Evolutionary conservation across 2,329 filamentous ascomycete species (phyloP).

Genomic region (Domatiomyces globalis): DNA sequence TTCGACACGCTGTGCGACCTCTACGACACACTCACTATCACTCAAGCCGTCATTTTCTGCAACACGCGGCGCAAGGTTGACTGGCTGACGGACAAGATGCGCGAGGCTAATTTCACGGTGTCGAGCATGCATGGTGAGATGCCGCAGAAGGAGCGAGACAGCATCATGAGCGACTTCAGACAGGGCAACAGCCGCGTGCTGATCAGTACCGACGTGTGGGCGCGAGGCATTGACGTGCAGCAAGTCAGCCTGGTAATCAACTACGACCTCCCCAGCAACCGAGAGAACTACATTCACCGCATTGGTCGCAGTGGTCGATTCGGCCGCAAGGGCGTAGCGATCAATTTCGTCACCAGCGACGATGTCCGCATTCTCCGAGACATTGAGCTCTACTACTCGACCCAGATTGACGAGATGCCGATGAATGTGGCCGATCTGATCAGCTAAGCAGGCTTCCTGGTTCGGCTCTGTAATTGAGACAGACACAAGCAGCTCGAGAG

Average conservation of each 20-base stretch:
- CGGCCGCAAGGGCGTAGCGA: constrained; percentile 94
- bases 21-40: constrained; percentile 97
- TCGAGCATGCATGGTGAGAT: constrained; percentile 99
- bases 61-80: constrained; percentile 98
- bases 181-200: constrained; percentile 92
- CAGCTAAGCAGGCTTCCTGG: constrained; percentile 5
- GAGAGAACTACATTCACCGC: constrained; percentile 99
- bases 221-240: constrained; percentile 95
- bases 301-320: constrained; percentile 93
- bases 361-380: constrained; percentile 95
- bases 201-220: constrained; percentile 96
- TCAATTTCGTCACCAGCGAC: constrained; percentile 98
- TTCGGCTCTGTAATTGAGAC: background rate
- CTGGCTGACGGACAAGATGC: constrained; percentile 99
- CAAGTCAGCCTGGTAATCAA: constrained; percentile 98
- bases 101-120: constrained; percentile 95
- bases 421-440: constrained; percentile 71
- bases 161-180: constrained; percentile 98
- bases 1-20: constrained; percentile 97
- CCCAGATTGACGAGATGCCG: constrained; percentile 96
- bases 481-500: background rate
- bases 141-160: constrained; percentile 95
- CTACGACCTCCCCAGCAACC: constrained; percentile 94
- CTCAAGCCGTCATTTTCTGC: constrained; percentile 98
- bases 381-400: constrained; percentile 93